Evolutionary conservation across 1,284 basidiomycete genomes (phyloP).

Genomic region (Ustilago lituana): DNA sequence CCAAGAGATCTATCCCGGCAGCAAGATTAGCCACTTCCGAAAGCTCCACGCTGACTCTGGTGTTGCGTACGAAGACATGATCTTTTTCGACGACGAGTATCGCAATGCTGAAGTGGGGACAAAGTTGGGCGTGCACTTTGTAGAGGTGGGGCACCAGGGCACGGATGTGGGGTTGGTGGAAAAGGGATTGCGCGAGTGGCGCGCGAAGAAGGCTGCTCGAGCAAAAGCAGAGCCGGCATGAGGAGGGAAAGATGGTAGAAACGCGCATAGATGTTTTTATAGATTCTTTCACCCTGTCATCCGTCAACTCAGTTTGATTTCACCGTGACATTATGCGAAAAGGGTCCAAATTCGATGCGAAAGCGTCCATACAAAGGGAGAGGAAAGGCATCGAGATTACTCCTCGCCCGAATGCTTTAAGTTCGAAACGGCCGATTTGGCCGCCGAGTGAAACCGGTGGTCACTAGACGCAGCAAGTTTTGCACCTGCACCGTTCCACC

Average conservation of each 20-base stretch:
- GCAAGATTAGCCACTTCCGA: constrained; percentile 61
- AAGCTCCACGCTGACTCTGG: constrained; percentile 50
- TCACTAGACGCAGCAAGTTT: not conserved
- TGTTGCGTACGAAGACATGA: constrained; percentile 60
- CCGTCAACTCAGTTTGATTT: too few species aligned
- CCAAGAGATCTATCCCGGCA: constrained; percentile 64
- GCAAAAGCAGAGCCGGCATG: constrained; percentile 1
- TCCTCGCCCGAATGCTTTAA: constrained; percentile 18
- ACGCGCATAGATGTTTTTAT: too few species aligned
- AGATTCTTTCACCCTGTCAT: too few species aligned
- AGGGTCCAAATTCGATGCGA: not conserved
- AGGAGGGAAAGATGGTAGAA: too few species aligned
- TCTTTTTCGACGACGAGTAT: constrained; percentile 65
- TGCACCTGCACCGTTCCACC: constrained; percentile 1
- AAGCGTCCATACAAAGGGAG: not conserved
- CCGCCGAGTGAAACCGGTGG: constrained; percentile 13
- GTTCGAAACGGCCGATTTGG: constrained; percentile 12
- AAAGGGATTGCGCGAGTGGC: constrained; percentile 55
- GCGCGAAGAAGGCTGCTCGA: constrained; percentile 38
- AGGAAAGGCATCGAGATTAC: not conserved
- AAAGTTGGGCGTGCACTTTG: constrained; percentile 65
- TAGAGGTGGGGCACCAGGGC: constrained; percentile 56
- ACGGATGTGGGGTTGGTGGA: constrained; percentile 57
- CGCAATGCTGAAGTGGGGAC: constrained; percentile 59
- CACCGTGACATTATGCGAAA: too few species aligned